These are phyloP conservation scores for Herpetomonas samuelpessoai DNA, from an alignment of 208 protist species.

Conservation along the genomic window DNA sequence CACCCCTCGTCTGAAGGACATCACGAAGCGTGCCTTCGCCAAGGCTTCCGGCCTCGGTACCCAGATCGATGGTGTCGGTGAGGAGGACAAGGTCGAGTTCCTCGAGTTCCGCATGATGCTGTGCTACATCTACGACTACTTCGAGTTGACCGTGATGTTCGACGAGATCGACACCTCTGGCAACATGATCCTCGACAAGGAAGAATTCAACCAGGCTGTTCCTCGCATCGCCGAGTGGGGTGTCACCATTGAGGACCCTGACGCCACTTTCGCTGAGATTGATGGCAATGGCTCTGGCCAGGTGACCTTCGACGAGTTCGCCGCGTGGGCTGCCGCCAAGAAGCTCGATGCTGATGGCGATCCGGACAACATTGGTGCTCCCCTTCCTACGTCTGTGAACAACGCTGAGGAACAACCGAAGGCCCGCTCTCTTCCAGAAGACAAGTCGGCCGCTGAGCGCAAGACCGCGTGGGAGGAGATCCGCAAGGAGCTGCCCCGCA, in stretches of 20 bases:
- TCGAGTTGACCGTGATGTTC: no score
- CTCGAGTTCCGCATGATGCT: no score
- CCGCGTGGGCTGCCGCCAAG: no score
- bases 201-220: slow-evolving; percentile 20
- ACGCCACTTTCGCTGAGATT: no score
- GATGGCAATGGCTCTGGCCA: no score
- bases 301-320: no score
- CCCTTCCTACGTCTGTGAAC: slow-evolving; percentile 8
- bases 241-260: slow-evolving; percentile 21
- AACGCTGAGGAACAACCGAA: slow-evolving; percentile 7
- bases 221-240: slow-evolving; percentile 37
- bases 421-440: slow-evolving; percentile 17
- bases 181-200: no score
- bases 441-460: slow-evolving; percentile 37
- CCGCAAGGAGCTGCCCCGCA: slow-evolving; percentile 23
- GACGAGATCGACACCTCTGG: no score
- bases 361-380: not conserved
- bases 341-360: no score
- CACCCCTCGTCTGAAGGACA: slow-evolving; percentile 54
- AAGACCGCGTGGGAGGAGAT: slow-evolving; percentile 45
- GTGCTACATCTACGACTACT: no score
- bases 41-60: slow-evolving; percentile 59
- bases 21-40: slow-evolving; percentile 80
- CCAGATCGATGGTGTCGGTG: slow-evolving; percentile 22
- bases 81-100: no score